phyloP scores from a whole-genome alignment of 1,284 basidiomycete species.

The Fomitopsis pinicola region DNA sequence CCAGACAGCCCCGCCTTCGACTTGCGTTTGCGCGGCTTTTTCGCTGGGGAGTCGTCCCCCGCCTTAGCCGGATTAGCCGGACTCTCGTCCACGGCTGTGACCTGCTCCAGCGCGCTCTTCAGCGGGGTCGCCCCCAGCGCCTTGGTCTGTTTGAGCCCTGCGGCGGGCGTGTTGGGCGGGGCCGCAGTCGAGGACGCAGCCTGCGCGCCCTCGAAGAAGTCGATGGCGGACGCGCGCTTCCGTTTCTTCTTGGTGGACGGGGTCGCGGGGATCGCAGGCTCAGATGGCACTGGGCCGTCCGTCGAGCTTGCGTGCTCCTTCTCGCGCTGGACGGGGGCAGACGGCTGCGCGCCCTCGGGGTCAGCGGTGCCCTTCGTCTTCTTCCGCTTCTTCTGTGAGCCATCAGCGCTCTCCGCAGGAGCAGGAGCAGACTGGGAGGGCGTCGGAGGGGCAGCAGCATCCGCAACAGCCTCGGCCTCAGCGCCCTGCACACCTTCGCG shows the following conservation, averaged over 20 bases:
- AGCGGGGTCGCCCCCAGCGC: slow-evolving; percentile 17
- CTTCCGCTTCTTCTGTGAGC: slow-evolving; percentile 28
- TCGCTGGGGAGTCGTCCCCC: slow-evolving; percentile 17
- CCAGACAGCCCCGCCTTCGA: slow-evolving; percentile 4
- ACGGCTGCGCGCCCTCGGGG: slow-evolving; percentile 2
- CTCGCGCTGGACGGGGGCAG: not conserved
- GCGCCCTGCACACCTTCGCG: not conserved
- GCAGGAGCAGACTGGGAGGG: slow-evolving; percentile 3
- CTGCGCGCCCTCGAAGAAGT: slow-evolving; percentile 23
- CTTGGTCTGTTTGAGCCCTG: slow-evolving; percentile 24
- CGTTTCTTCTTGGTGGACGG: slow-evolving; percentile 17
- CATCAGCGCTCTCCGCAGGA: slow-evolving; percentile 9
- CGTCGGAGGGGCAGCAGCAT: not conserved
- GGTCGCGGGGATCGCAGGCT: slow-evolving; percentile 11
- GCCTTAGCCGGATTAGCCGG: slow-evolving; percentile 7
- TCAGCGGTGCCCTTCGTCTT: slow-evolving; percentile 16
- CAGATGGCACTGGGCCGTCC: not conserved
- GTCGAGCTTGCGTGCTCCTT: not conserved
- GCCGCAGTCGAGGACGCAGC: slow-evolving; percentile 2
- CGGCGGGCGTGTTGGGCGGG: slow-evolving; percentile 25
- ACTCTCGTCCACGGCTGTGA: slow-evolving; percentile 10
- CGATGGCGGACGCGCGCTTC: slow-evolving; percentile 23
- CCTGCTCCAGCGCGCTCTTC: slow-evolving; percentile 20
- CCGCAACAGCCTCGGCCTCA: not conserved
- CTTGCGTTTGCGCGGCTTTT: slow-evolving; percentile 22